Conservation (phyloP, 148 eudicot genomes). For the Amaranthus palmeri region DNA sequence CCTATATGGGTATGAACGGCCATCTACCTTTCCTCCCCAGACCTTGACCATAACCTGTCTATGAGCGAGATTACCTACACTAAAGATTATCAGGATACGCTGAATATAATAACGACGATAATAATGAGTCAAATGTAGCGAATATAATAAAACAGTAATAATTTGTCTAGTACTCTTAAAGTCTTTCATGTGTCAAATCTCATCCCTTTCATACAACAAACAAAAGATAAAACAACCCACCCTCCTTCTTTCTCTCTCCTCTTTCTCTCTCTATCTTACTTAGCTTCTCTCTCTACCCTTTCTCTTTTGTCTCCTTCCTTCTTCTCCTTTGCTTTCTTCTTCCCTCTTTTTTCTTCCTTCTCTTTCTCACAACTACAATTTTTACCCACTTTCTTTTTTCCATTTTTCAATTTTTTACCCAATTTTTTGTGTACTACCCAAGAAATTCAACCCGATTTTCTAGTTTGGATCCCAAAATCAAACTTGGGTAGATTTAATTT, state of each 20-base stretch:
- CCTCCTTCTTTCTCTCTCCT: not conserved
- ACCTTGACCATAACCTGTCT: no score
- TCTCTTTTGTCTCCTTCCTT: constrained; percentile 26
- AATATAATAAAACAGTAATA: not conserved
- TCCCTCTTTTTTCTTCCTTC: not conserved
- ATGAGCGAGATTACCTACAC: no score
- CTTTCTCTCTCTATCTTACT: constrained; percentile 7
- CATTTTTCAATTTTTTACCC: not conserved
- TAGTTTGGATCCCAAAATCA: not conserved
- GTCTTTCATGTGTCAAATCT: constrained; percentile 34
- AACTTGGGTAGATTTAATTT: not conserved
- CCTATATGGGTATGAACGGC: not conserved
- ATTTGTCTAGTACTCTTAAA: constrained; percentile 17
- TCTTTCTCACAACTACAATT: not conserved
- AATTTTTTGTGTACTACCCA: no score
- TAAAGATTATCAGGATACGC: no score
- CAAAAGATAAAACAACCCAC: constrained; percentile 15
- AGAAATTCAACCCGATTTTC: no score
- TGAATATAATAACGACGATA: not conserved
- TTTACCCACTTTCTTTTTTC: no score
- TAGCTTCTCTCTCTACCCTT: not conserved
- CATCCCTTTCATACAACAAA: constrained; percentile 29
- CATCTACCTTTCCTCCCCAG: not conserved
- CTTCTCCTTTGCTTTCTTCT: constrained; percentile 7
- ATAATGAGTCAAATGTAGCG: not conserved